phyloP scores from a whole-genome alignment of 108 stramenopile genomes.

The Cyclotella baltica region DNA sequence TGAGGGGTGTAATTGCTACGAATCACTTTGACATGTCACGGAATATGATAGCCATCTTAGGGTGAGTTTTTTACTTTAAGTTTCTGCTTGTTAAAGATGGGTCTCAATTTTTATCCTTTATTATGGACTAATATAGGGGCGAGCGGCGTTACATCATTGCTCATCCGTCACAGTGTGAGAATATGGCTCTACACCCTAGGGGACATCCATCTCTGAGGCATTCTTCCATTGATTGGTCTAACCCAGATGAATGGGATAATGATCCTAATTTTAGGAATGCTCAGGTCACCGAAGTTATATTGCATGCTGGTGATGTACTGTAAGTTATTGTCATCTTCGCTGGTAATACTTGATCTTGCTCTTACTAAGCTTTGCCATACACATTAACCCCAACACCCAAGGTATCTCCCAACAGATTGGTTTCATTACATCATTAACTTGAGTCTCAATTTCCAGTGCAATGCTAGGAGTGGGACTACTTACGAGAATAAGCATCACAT shows the following conservation, averaged over 20 bases:
- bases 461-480: conserved; percentile 86
- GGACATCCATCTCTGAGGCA: conserved; percentile 68
- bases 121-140: no score
- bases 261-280: conserved; percentile 85
- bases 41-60: conserved; percentile 74
- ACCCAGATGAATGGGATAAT: conserved; percentile 52
- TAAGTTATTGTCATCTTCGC: not conserved
- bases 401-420: conserved; percentile 93
- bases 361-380: not conserved
- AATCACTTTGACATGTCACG: conserved; percentile 87
- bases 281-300: conserved; percentile 82
- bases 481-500: conserved; percentile 50
- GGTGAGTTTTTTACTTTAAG: conserved; percentile 6
- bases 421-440: conserved; percentile 94
- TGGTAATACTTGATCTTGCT: not conserved
- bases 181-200: conserved; percentile 67
- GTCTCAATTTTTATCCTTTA: no score
- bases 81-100: no score
- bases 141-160: conserved; percentile 75
- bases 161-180: conserved; percentile 69
- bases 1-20: conserved; percentile 75
- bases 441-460: conserved; percentile 95
- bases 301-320: conserved; percentile 95
- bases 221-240: conserved; percentile 56
- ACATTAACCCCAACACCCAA: not conserved